Evolutionary conservation across 2,329 filamentous ascomycete genomes (phyloP).

Genomic region (Diplodia seriata): DNA sequence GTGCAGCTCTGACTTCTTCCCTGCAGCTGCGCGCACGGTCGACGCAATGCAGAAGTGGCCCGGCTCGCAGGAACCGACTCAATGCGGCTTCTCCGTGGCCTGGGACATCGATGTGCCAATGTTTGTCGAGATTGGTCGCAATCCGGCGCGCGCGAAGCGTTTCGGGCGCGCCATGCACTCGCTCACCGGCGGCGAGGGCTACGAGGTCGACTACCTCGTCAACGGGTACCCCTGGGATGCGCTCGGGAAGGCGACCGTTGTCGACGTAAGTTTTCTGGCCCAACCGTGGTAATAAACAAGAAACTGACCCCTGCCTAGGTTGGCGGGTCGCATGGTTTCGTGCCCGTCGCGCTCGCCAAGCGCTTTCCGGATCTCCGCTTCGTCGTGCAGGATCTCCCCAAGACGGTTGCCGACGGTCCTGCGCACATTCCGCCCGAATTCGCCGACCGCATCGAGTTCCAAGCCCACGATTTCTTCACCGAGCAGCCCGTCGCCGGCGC

Average conservation of each 20-base stretch:
- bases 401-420: slow-evolving; percentile 33
- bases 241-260: slow-evolving; percentile 33
- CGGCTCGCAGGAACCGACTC: slow-evolving; percentile 34
- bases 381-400: slow-evolving; percentile 37
- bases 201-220: slow-evolving; percentile 34
- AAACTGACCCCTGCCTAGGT: slow-evolving; percentile 32
- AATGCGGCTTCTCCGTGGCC: slow-evolving; percentile 31
- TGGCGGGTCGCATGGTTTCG: slow-evolving; percentile 35
- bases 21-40: slow-evolving; percentile 33
- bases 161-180: slow-evolving; percentile 34
- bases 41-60: slow-evolving; percentile 34
- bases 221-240: slow-evolving; percentile 34
- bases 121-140: slow-evolving; percentile 34
- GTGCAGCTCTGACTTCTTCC: slow-evolving; percentile 34
- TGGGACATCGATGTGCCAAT: slow-evolving; percentile 34
- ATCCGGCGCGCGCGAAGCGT: slow-evolving; percentile 33
- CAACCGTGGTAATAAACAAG: not conserved
- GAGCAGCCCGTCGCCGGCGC: slow-evolving; percentile 41
- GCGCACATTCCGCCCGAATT: slow-evolving; percentile 34
- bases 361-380: slow-evolving; percentile 33
- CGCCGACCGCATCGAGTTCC: slow-evolving; percentile 34
- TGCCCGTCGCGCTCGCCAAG: slow-evolving; percentile 33
- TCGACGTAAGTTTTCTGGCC: slow-evolving; percentile 33
- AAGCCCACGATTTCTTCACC: slow-evolving; percentile 42
- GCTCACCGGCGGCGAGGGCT: slow-evolving; percentile 34